These are phyloP conservation scores for Tricholoma furcatifolium DNA, from an alignment of 768 basidiomycete species.

Conservation along the genomic window DNA sequence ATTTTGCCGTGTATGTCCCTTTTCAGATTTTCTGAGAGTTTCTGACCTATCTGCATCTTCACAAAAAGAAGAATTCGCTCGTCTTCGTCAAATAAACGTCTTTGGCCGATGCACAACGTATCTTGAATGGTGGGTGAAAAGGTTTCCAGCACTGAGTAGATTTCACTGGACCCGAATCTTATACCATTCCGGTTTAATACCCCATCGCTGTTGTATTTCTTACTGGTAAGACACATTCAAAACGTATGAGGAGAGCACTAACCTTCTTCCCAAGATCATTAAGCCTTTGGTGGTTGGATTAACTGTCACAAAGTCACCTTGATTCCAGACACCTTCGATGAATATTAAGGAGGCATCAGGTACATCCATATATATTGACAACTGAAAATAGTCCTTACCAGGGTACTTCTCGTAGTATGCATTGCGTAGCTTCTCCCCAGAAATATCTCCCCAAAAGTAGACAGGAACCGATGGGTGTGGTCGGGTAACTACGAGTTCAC, in stretches of 20 bases:
- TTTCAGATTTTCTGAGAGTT: slow-evolving; percentile 40
- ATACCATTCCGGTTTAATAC: slow-evolving; percentile 78
- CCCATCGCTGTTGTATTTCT: slow-evolving; percentile 44
- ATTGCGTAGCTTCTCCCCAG: slow-evolving; percentile 51
- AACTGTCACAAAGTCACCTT: slow-evolving; percentile 64
- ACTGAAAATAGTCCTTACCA: slow-evolving; percentile 28
- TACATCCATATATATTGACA: too few species aligned
- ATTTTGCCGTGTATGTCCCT: slow-evolving; percentile 54
- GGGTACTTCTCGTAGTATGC: slow-evolving; percentile 64
- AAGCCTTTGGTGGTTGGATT: slow-evolving; percentile 61
- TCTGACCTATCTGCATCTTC: slow-evolving; percentile 45
- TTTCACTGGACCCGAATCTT: slow-evolving; percentile 77
- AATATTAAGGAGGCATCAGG: too few species aligned
- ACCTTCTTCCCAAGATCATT: slow-evolving; percentile 62
- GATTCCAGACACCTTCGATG: slow-evolving; percentile 56
- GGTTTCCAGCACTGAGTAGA: slow-evolving; percentile 64
- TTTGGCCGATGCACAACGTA: slow-evolving; percentile 67
- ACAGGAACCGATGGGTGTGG: slow-evolving; percentile 68
- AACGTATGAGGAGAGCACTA: slow-evolving; percentile 4
- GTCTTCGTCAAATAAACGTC: slow-evolving; percentile 56
- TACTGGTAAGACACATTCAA: not conserved
- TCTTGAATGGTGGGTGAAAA: slow-evolving; percentile 59
- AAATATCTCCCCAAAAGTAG: slow-evolving; percentile 62
- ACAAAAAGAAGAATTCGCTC: slow-evolving; percentile 78
- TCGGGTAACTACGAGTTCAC: slow-evolving; percentile 62